Evolutionary conservation across 2,329 filamentous ascomycete genomes (phyloP).

Genomic region (Teratosphaeria epicoccoides): DNA sequence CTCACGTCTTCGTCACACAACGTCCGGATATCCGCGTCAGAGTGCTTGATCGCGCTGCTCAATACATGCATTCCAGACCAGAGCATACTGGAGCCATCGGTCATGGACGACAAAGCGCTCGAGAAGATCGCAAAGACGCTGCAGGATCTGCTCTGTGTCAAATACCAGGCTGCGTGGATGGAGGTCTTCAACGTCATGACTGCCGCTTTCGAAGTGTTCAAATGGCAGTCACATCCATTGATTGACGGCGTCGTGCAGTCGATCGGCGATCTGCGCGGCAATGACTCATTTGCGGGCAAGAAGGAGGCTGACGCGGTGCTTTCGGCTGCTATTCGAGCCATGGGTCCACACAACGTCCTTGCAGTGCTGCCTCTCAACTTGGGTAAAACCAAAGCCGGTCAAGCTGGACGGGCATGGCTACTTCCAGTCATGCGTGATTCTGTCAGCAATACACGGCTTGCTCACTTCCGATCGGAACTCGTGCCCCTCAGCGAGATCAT

Average conservation of each 20-base stretch:
- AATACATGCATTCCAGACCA: conserved; percentile 77
- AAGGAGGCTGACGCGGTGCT: conserved; percentile 89
- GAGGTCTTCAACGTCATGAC: conserved; percentile 85
- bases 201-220: conserved; percentile 75
- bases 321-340: conserved; percentile 74
- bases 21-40: conserved; percentile 85
- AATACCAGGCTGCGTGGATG: conserved; percentile 88
- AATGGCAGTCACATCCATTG: conserved; percentile 74
- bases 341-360: conserved; percentile 79
- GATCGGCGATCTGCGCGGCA: conserved; percentile 77
- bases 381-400: conserved; percentile 60
- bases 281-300: conserved; percentile 82
- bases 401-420: conserved; percentile 87
- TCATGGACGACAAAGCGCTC: conserved; percentile 83
- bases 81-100: conserved; percentile 76
- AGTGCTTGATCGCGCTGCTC: conserved; percentile 88
- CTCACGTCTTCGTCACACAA: conserved; percentile 82
- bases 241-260: conserved; percentile 64
- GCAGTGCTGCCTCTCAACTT: conserved; percentile 79
- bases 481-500: conserved; percentile 81
- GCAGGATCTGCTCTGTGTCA: conserved; percentile 68
- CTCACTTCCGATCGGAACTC: conserved; percentile 76
- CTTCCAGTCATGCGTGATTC: conserved; percentile 82
- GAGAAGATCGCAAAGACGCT: conserved; percentile 68
- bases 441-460: conserved; percentile 76